Conservation (phyloP, 192 early-diverging fungal genomes). For the Coemansia biformis region DNA sequence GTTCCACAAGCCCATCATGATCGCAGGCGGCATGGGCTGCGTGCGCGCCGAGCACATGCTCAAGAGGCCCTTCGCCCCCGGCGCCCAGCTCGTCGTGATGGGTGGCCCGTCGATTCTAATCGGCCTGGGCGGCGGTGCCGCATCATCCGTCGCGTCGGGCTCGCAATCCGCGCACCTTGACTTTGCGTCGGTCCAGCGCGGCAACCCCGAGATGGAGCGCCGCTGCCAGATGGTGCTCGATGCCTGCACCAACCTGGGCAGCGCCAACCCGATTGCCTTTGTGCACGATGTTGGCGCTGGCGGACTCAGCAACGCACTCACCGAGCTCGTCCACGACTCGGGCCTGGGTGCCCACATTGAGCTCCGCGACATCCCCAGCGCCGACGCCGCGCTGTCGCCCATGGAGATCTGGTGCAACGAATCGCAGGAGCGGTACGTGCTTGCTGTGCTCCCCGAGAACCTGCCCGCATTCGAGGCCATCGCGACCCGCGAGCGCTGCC, state of each 20-base stretch:
- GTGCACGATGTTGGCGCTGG: constrained; percentile 99
- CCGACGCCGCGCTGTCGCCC: constrained; percentile 92
- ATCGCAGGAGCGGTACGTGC: constrained; percentile 98
- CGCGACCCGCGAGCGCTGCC: constrained; percentile 86
- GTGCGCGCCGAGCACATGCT: constrained; percentile 84
- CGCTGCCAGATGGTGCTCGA: constrained; percentile 97
- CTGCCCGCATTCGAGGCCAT: constrained; percentile 68
- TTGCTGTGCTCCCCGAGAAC: constrained; percentile 72
- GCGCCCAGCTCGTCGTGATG: constrained; percentile 77
- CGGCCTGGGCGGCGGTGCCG: constrained; percentile 97
- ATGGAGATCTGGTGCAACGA: constrained; percentile 99
- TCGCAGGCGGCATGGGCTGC: constrained; percentile 94
- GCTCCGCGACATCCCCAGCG: constrained; percentile 84
- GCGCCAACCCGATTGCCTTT: constrained; percentile 81
- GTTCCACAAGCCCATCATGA: constrained; percentile 99
- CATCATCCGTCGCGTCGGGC: constrained; percentile 90
- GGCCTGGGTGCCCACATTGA: constrained; percentile 87
- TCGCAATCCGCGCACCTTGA: constrained; percentile 84
- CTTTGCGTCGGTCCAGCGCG: constrained; percentile 97
- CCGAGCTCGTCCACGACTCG: constrained; percentile 96
- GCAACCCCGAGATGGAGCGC: constrained; percentile 99
- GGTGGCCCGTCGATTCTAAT: constrained; percentile 98
- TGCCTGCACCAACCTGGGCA: constrained; percentile 75
- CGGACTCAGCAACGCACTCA: constrained; percentile 94
- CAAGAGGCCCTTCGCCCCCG: constrained; percentile 80